Evolutionary conservation across 371 early-diverging fungal species (phyloP).

Genomic region (Choanephora cucurbitarum): DNA sequence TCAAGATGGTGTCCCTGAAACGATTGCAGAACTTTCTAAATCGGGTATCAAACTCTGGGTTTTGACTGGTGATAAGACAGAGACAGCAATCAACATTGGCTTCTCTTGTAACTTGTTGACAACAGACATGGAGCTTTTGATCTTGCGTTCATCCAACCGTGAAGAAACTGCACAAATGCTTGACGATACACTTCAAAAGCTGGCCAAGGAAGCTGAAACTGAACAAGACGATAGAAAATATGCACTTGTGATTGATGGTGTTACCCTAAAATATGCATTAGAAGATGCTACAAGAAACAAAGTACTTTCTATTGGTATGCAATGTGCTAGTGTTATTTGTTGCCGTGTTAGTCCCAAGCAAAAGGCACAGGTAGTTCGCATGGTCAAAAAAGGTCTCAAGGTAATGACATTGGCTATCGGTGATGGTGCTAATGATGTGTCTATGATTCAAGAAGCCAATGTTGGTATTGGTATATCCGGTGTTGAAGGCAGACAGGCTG

Average conservation of each 20-base stretch:
- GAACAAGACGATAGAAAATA: constrained; percentile 18
- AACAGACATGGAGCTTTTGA: constrained; percentile 63
- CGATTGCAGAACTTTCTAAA: constrained; percentile 81
- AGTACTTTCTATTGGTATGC: constrained; percentile 66
- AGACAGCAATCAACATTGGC: constrained; percentile 98
- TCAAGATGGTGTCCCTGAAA: constrained; percentile 93
- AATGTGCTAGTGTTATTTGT: constrained; percentile 76
- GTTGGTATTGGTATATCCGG: constrained; percentile 94
- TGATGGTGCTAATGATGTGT: constrained; percentile 94
- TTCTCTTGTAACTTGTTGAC: constrained; percentile 80
- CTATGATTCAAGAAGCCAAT: constrained; percentile 92
- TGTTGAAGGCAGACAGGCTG: constrained; percentile 92
- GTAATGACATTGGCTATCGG: constrained; percentile 86
- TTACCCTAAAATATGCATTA: constrained; percentile 79
- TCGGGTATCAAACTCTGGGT: constrained; percentile 98
- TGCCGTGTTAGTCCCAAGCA: constrained; percentile 91
- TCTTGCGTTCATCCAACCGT: constrained; percentile 63
- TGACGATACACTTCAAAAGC: constrained; percentile 17
- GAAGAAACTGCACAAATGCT: constrained; percentile 59
- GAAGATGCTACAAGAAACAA: constrained; percentile 43
- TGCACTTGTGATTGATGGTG: constrained; percentile 91
- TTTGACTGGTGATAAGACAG: constrained; percentile 98
- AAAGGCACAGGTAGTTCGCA: constrained; percentile 81
- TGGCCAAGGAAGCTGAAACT: constrained; percentile 22
- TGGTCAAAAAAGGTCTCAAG: constrained; percentile 58